Base-by-base conservation (phyloP, 257 asterid genomes). In the Knoxia roxburghii region DNA sequence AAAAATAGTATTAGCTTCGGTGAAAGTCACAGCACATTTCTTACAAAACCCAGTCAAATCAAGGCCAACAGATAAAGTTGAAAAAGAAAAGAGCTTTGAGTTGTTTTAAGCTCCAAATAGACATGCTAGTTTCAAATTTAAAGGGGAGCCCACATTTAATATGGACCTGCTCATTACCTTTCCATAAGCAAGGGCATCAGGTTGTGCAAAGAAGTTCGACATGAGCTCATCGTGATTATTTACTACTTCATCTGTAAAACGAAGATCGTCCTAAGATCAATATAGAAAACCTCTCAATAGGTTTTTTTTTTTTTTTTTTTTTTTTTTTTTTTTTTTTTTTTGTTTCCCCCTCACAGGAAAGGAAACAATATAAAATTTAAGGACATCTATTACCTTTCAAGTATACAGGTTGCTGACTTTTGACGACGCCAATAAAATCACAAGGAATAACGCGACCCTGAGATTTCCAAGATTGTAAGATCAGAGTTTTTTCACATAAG, bases 131-230 rank as follows among this genome's bases (percentile, higher is more conserved):
- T 40, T 23, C 39, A 24, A 62, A 21, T 24, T 40, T 37, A 40
- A 54, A 15, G 64, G 12, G 57, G 26, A 17, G 6, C 26, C 26
- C 21, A n/a, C 8, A 29, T 39, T 24, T 24, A 29, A 50, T 6
- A 41, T 8, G 10, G 23, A 23, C 41, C 9, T 37, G 45, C 23
- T 64, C n/a, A 14, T 70, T 64, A 87, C 99, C 96, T 94, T 94
- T 61, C 99, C 99, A 74, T 88, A 90, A 55, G 99, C 96, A 32
- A 94, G 95, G 72, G 99, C 99, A 81, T 94, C 99, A 26, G 99
- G 96, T 86, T 94, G 99, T 46, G 99, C 99, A 80, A 90, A 94
- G 85, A 90, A 94, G 92, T 94, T 94, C 0, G 99, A 94, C 99
- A 94, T 94, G 78, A 94, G 97, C 82, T 94, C 99, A 71, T 94